A percentile compares a stretch with the other conserved stretches of the same genome.
Evolutionary conservation across 371 early-diverging fungal genomes (phyloP).

Genomic region (Basidiobolus meristosporus): DNA sequence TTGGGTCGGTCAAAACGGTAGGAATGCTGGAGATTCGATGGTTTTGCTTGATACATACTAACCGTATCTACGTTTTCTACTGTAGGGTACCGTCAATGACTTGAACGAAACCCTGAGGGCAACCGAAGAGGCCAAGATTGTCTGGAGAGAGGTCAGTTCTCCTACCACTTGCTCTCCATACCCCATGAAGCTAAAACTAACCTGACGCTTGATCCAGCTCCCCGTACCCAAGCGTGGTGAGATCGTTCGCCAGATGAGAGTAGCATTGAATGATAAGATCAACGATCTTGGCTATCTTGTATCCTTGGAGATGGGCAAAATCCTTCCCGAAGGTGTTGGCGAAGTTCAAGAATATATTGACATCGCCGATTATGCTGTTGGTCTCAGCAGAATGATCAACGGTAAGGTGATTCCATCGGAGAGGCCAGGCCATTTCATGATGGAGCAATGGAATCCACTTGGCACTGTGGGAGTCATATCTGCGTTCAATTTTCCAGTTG

Average conservation of each 20-base stretch:
- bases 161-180: not conserved
- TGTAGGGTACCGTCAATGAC: conserved; percentile 23
- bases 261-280: conserved; percentile 51
- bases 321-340: conserved; percentile 82
- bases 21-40: conserved; percentile 4
- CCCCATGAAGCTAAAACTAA: not conserved
- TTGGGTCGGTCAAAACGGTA: conserved; percentile 64
- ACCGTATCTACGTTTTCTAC: not conserved
- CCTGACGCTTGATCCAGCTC: conserved; percentile 13
- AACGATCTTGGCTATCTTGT: conserved; percentile 72
- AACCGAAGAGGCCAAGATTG: conserved; percentile 37
- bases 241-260: conserved; percentile 82
- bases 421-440: conserved; percentile 83
- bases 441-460: conserved; percentile 91
- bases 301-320: conserved; percentile 91
- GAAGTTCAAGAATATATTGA: conserved; percentile 97
- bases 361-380: conserved; percentile 83
- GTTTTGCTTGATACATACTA: not conserved
- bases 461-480: conserved; percentile 89
- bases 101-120: conserved; percentile 26
- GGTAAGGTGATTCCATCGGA: conserved; percentile 85
- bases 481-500: conserved; percentile 76
- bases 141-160: conserved; percentile 37
- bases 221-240: conserved; percentile 90
- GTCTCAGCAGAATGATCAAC: conserved; percentile 69